Percentiles rank a stretch among this genome's conserved stretches.
Conservation (phyloP, 345 rosid species). For the Erodium maritimum region DNA sequence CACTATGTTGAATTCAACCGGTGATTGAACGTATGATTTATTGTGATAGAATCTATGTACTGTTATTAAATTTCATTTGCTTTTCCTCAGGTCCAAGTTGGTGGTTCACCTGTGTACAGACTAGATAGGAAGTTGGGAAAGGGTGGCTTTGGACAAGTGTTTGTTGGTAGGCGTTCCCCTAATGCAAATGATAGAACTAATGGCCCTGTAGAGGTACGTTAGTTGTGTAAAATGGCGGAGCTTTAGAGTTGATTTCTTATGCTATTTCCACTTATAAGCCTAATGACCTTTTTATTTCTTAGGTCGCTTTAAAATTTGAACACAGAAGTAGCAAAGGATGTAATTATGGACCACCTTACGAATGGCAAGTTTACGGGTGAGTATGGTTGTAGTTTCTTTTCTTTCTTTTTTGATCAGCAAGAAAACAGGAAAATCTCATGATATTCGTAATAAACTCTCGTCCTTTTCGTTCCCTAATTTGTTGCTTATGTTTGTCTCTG, state of each 20-base stretch:
- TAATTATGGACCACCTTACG: slow-evolving; percentile 85
- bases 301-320: slow-evolving; percentile 96
- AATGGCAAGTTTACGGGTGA: slow-evolving; percentile 97
- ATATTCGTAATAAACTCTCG: background rate
- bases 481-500: background rate
- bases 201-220: slow-evolving; percentile 27
- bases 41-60: too few species aligned
- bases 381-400: slow-evolving; percentile 7
- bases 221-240: background rate
- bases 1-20: too few species aligned
- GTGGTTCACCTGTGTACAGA: slow-evolving; percentile 77
- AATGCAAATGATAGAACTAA: slow-evolving; percentile 33
- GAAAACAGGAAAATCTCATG: background rate
- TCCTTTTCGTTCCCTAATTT: background rate
- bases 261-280: background rate
- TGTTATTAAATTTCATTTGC: background rate
- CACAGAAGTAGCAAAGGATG: slow-evolving; percentile 92
- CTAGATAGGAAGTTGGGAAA: slow-evolving; percentile 82
- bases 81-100: slow-evolving; percentile 64
- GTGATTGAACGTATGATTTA: too few species aligned
- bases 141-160: slow-evolving; percentile 99
- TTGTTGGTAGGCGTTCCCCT: slow-evolving; percentile 67
- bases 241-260: background rate
- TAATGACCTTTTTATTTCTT: slow-evolving; percentile 5
- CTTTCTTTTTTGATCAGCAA: too few species aligned